These are phyloP conservation scores for Hortiboletus flavorubellus DNA, from an alignment of 768 basidiomycete species.

Conservation along the genomic window DNA sequence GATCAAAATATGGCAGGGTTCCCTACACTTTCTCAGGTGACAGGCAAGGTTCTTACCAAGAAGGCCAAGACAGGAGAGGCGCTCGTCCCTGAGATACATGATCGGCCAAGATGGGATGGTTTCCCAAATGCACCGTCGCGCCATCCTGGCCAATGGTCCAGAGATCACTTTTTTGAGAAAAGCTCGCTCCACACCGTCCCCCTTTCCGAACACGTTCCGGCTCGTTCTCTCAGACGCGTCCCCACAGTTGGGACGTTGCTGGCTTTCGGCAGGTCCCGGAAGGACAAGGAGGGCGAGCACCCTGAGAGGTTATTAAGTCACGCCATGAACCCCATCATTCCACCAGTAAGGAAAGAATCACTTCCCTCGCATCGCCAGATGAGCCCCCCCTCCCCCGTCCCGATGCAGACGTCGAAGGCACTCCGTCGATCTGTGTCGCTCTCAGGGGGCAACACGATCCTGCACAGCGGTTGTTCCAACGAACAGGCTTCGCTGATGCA, in stretches of 20 bases:
- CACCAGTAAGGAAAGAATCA: slow-evolving; percentile 14
- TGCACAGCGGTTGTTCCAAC: neutral
- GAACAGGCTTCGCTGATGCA: slow-evolving; percentile 12
- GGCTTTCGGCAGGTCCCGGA: neutral
- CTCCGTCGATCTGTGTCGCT: slow-evolving; percentile 30
- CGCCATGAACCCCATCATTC: slow-evolving; percentile 2
- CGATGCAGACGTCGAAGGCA: neutral
- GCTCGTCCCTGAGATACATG: neutral
- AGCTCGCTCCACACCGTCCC: slow-evolving; percentile 12
- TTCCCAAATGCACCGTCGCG: neutral
- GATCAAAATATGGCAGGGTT: neutral
- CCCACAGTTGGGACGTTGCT: slow-evolving; percentile 8
- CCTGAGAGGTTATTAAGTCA: slow-evolving; percentile 17
- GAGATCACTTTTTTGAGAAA: slow-evolving; percentile 2
- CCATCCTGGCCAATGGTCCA: neutral
- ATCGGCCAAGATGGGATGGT: slow-evolving; percentile 2
- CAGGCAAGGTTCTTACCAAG: slow-evolving; percentile 8
- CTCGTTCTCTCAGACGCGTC: slow-evolving; percentile 10
- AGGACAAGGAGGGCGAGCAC: neutral
- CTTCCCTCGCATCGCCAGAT: slow-evolving; percentile 1
- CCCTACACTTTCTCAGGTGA: slow-evolving; percentile 22
- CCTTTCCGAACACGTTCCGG: neutral
- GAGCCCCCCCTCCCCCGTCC: neutral
- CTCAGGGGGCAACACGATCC: slow-evolving; percentile 2
- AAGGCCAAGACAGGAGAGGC: neutral